Base-by-base conservation (phyloP, 1,139 yeast genomes). In the Yamadazyma mexicana region DNA sequence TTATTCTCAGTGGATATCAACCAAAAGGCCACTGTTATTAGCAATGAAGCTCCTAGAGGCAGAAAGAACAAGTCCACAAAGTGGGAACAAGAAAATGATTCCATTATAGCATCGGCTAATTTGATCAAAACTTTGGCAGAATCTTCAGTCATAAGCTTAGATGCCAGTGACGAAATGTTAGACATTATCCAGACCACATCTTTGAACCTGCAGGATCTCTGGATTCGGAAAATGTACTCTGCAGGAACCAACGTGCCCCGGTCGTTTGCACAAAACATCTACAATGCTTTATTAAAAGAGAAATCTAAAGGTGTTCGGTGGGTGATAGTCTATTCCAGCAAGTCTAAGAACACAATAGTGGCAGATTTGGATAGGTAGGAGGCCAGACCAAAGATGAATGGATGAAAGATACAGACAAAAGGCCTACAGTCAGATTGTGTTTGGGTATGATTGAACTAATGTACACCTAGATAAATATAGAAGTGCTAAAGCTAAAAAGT, bases 141-240 rank as follows among this genome's bases (percentile, higher is more conserved):
- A 20, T 82, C 92, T 0, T 88, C 96, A 0, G 77, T 91, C 0
- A 69, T 88, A 33, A 75, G 85, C 1, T 75, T 91, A 27, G 98
- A 92, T 55, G 79, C 78, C 2, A 75, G 84, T 44, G 96, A 88
- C 50, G 97, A 88, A 48, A 86, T 87, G 1, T 56, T 91, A 43
- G 94, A 87, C 34, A 87, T 88, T 73, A 87, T 91, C 33, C 71
- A 83, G 24, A 75, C 83, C 1, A 83, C 95, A 0, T 83, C 95
- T 0, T 72, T 91, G 16, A 73, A 74, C 31, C 88, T 81, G 47
- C 83, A 81, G 30, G 97, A 91, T 45, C 96, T 89, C 71, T 91
- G 97, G 96, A 66, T 81, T 34, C 70, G 95, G 50, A 84, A 87
- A 50, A 89, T 89, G 2, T 86, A 89, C 9, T 88, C 89, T 30